Evolutionary conservation across 2,329 filamentous ascomycete species (phyloP).

Genomic region (Diplodia scrobiculata): DNA sequence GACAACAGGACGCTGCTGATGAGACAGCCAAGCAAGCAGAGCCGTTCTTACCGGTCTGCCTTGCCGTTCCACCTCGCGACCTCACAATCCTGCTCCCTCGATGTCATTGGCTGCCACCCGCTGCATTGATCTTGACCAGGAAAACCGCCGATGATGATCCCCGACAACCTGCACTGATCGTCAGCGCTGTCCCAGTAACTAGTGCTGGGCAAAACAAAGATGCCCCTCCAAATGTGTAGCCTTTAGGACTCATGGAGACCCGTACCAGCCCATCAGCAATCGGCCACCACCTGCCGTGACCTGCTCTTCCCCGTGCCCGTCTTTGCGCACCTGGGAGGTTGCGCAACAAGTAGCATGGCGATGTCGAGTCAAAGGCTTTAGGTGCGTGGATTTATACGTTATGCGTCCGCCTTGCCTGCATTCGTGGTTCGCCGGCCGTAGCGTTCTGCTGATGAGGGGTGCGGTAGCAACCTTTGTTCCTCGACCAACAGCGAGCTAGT

Average conservation of each 20-base stretch:
- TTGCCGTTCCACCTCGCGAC: neutral
- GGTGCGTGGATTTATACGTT: neutral
- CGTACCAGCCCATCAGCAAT: neutral
- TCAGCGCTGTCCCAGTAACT: constrained; percentile 4
- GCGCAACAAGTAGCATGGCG: neutral
- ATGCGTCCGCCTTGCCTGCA: neutral
- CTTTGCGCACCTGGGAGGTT: neutral
- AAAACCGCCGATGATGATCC: constrained; percentile 17
- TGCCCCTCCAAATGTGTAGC: neutral
- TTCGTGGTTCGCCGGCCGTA: constrained; percentile 8
- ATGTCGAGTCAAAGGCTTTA: constrained; percentile 12
- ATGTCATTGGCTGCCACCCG: constrained; percentile 1
- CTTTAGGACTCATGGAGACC: neutral
- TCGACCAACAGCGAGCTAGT: neutral
- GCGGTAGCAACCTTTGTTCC: neutral
- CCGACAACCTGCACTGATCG: constrained; percentile 14
- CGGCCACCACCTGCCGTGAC: neutral
- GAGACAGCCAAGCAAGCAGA: neutral
- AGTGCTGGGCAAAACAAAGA: constrained; percentile 1
- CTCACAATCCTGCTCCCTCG: too few relatives aligned
- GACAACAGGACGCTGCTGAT: neutral
- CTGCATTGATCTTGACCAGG: neutral
- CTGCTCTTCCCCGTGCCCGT: neutral
- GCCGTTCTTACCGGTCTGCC: neutral
- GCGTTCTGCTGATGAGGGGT: neutral